These are phyloP conservation scores for Phylloporus sp. DNA, from an alignment of 1,284 basidiomycete genomes.

Conservation along the genomic window DNA sequence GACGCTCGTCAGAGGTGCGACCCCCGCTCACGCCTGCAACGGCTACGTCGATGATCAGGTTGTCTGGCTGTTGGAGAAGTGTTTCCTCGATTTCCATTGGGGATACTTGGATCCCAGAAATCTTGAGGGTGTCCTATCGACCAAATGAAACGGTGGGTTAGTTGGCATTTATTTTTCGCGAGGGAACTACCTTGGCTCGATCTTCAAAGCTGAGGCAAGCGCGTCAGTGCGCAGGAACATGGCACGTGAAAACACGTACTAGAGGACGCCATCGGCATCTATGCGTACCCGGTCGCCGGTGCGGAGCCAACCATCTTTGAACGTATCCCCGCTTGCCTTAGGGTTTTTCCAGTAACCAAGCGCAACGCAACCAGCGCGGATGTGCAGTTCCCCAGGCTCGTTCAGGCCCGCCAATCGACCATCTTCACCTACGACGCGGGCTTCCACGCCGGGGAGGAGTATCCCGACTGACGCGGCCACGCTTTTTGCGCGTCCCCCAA, in stretches of 20 bases:
- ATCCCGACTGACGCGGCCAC: slow-evolving; percentile 62
- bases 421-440: slow-evolving; percentile 66
- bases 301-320: slow-evolving; percentile 72
- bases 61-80: slow-evolving; percentile 64
- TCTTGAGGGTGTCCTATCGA: slow-evolving; percentile 72
- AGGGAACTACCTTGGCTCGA: slow-evolving; percentile 38
- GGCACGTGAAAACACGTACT: slow-evolving; percentile 51
- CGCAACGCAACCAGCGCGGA: slow-evolving; percentile 61
- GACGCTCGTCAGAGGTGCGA: slow-evolving; percentile 69
- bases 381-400: slow-evolving; percentile 72
- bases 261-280: slow-evolving; percentile 66
- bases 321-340: slow-evolving; percentile 69
- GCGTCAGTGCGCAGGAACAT: neutral
- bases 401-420: slow-evolving; percentile 60
- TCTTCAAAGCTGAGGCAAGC: slow-evolving; percentile 32
- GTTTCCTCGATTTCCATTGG: slow-evolving; percentile 76
- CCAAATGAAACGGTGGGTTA: slow-evolving; percentile 10
- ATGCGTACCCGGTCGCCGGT: slow-evolving; percentile 76
- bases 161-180: neutral
- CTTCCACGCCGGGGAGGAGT: slow-evolving; percentile 69
- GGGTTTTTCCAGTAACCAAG: slow-evolving; percentile 77
- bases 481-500: slow-evolving; percentile 52
- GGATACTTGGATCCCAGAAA: slow-evolving; percentile 78
- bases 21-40: slow-evolving; percentile 78
- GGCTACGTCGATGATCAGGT: slow-evolving; percentile 64